Evolutionary conservation across 306 rosid species (phyloP).

Genomic region (Cucumis cinereus): DNA sequence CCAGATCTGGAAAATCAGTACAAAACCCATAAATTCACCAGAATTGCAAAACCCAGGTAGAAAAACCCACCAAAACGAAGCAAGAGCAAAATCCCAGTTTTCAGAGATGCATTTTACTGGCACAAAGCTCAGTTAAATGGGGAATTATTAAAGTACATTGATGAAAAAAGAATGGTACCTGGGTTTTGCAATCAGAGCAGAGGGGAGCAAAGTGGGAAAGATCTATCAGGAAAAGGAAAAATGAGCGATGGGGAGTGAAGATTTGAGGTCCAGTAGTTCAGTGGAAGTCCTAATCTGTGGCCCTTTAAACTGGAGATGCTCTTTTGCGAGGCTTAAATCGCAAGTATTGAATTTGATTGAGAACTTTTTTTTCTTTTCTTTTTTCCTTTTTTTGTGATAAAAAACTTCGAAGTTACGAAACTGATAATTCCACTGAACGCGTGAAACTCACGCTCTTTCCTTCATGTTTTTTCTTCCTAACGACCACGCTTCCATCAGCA

Average conservation of each 20-base stretch:
- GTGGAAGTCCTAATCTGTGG: background rate
- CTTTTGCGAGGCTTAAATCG: constrained; percentile 6
- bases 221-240: background rate
- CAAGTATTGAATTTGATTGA: background rate
- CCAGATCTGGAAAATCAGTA: constrained; percentile 15
- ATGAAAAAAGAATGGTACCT: background rate
- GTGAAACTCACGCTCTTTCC: constrained; percentile 28
- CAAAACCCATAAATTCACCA: background rate
- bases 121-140: background rate
- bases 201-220: background rate
- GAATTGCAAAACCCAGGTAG: background rate
- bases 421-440: constrained; percentile 15
- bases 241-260: background rate
- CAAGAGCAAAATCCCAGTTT: background rate
- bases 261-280: constrained; percentile 6
- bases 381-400: background rate
- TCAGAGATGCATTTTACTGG: background rate
- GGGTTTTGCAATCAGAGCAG: background rate
- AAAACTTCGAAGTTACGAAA: constrained; percentile 5
- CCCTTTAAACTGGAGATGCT: background rate
- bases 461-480: background rate
- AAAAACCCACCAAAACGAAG: background rate
- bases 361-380: background rate
- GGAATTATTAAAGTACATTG: background rate
- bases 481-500: constrained; percentile 3